A percentile compares a stretch with the other conserved stretches of the same genome.
Conservation (phyloP, 2,329 filamentous ascomycete genomes). For the Ophiostoma sp. region DNA sequence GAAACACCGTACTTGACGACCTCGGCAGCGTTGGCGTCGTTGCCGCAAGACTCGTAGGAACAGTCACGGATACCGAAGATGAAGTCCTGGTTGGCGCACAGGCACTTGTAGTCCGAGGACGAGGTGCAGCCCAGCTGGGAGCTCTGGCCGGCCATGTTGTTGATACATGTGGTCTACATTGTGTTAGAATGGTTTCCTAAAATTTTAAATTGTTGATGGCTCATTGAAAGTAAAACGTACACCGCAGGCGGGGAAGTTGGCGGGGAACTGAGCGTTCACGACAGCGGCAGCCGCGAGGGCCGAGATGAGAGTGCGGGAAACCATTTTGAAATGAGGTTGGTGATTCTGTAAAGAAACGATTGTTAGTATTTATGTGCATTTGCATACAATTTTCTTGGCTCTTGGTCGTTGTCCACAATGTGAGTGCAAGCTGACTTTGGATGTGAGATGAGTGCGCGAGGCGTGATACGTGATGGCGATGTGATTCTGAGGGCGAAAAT, state of each 20-base stretch:
- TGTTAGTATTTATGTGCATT: conserved; percentile 1
- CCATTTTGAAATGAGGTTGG: conserved; percentile 44
- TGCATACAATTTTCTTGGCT: background rate
- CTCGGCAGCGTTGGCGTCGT: conserved; percentile 38
- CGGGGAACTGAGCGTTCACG: conserved; percentile 42
- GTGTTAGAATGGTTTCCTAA: background rate
- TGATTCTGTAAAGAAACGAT: background rate
- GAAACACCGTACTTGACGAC: conserved; percentile 44
- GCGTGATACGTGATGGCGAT: background rate
- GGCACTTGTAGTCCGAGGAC: conserved; percentile 44
- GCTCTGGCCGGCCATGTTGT: conserved; percentile 53
- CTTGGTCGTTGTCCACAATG: background rate
- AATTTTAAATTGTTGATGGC: background rate
- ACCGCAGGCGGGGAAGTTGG: conserved; percentile 51
- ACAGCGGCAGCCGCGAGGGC: conserved; percentile 41
- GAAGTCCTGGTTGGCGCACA: conserved; percentile 51
- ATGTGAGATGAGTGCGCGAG: background rate
- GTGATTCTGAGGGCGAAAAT: background rate
- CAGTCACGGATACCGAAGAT: conserved; percentile 54
- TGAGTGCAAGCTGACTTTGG: conserved; percentile 6
- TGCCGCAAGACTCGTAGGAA: conserved; percentile 45
- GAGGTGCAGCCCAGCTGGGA: conserved; percentile 47
- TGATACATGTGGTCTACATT: conserved; percentile 48
- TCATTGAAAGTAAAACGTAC: conserved; percentile 41
- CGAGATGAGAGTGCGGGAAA: conserved; percentile 38